Evolutionary conservation across 2,329 filamentous ascomycete species (phyloP).

Genomic region (Huntiella decipiens): DNA sequence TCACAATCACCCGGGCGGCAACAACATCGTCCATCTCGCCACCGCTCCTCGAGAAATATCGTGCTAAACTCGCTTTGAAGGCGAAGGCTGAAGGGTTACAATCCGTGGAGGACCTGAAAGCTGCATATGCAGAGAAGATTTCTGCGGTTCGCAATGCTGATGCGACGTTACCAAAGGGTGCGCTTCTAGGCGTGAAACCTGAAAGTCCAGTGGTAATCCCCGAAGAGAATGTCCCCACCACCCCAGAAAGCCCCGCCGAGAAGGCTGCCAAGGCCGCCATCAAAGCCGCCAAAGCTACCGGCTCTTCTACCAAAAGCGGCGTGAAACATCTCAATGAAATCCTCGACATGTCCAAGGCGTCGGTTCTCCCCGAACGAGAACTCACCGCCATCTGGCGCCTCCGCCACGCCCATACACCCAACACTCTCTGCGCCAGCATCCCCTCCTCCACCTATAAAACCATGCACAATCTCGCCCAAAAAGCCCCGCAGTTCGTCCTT

Average conservation of each 20-base stretch:
- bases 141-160: constrained; percentile 48
- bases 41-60: constrained; percentile 75
- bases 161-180: constrained; percentile 21
- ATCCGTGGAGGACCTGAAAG: constrained; percentile 57
- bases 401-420: constrained; percentile 53
- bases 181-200: constrained; percentile 4
- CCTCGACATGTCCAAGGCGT: constrained; percentile 64
- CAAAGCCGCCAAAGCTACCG: neutral
- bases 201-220: neutral
- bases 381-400: constrained; percentile 81
- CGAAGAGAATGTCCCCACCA: constrained; percentile 15
- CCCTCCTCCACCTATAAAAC: constrained; percentile 52
- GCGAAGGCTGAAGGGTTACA: constrained; percentile 52
- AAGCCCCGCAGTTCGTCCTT: constrained; percentile 75
- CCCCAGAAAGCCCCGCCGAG: constrained; percentile 13
- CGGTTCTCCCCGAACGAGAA: constrained; percentile 55
- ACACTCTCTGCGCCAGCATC: constrained; percentile 69
- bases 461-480: constrained; percentile 52
- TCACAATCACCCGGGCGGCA: constrained; percentile 75
- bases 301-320: constrained; percentile 12
- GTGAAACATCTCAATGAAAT: constrained; percentile 31
- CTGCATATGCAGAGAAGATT: constrained; percentile 75
- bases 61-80: constrained; percentile 65
- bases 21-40: constrained; percentile 76
- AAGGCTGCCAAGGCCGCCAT: constrained; percentile 14